Percentiles rank a stretch among this genome's conserved stretches.
These are phyloP conservation scores for Daedalea quercina DNA, from an alignment of 768 basidiomycete genomes.

Conservation along the genomic window DNA sequence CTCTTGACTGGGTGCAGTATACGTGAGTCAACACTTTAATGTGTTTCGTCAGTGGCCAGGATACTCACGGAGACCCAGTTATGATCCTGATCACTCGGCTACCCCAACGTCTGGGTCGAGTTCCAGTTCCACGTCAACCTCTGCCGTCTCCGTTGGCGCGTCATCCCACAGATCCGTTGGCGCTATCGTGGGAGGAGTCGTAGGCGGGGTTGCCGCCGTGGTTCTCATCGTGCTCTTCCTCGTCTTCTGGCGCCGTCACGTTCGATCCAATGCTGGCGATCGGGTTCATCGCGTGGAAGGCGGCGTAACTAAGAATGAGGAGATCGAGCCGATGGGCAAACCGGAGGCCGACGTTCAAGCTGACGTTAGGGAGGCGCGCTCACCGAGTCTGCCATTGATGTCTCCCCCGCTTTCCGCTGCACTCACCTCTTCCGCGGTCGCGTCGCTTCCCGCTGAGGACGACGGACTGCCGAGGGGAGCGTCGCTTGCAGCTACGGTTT, in stretches of 20 bases:
- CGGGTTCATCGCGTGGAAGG: too few relatives aligned
- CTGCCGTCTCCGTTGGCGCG: not conserved
- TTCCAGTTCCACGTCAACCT: too few relatives aligned
- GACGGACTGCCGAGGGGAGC: not conserved
- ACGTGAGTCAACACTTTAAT: not conserved
- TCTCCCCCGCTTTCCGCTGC: not conserved
- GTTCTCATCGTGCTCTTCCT: not conserved
- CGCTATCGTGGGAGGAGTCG: not conserved
- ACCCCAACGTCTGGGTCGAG: not conserved
- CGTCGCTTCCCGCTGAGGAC: not conserved
- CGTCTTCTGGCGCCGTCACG: not conserved
- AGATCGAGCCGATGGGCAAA: too few relatives aligned
- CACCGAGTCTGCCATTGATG: too few relatives aligned
- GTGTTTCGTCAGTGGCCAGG: not conserved
- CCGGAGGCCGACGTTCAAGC: too few relatives aligned
- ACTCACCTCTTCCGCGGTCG: not conserved
- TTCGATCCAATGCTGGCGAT: too few relatives aligned
- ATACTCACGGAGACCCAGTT: too few relatives aligned
- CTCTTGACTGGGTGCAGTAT: not conserved
- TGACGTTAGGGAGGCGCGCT: too few relatives aligned
- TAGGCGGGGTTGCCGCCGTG: not conserved
- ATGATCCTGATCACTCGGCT: not conserved
- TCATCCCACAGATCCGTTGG: not conserved
- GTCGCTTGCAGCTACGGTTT: not conserved
- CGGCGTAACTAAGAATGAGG: too few relatives aligned